A percentile compares a stretch with the other conserved stretches of the same genome.
Conservation (phyloP, 495 filamentous ascomycete species). For the Neurospora sublineolata region DNA sequence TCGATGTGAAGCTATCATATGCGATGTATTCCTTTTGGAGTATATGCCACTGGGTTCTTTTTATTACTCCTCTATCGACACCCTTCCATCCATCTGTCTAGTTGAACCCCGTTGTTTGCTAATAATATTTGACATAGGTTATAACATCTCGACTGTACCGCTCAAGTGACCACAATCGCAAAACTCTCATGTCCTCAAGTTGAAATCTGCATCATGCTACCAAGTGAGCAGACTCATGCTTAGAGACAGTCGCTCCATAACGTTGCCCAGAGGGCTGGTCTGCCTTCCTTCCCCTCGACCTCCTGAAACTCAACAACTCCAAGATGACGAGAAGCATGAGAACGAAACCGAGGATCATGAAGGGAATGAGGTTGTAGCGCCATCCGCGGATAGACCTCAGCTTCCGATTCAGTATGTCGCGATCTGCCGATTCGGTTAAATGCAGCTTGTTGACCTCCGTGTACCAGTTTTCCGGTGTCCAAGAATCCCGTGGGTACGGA, state of each 20-base stretch:
- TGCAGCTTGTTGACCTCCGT: constrained; percentile 26
- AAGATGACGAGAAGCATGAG: constrained; percentile 36
- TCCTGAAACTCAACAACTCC: constrained; percentile 16
- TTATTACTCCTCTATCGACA: neutral
- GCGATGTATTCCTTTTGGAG: neutral
- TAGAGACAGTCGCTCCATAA: neutral
- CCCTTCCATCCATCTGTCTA: neutral
- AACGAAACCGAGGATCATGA: constrained; percentile 35
- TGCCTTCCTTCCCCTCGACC: neutral
- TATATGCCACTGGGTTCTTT: neutral
- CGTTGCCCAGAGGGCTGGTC: neutral
- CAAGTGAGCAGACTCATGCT: neutral
- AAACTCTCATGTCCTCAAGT: neutral
- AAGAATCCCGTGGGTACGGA: constrained; percentile 33
- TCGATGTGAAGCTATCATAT: neutral
- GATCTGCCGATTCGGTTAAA: neutral
- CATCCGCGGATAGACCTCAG: constrained; percentile 37
- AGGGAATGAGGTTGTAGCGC: constrained; percentile 43
- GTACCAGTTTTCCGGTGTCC: constrained; percentile 49
- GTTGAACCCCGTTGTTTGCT: neutral
- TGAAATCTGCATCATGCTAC: neutral
- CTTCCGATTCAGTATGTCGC: constrained; percentile 28
- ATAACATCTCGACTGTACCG: neutral
- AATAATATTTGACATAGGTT: neutral
- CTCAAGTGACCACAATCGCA: neutral